Conservation (phyloP, 2,329 filamentous ascomycete species). For the Nemania serpens region DNA sequence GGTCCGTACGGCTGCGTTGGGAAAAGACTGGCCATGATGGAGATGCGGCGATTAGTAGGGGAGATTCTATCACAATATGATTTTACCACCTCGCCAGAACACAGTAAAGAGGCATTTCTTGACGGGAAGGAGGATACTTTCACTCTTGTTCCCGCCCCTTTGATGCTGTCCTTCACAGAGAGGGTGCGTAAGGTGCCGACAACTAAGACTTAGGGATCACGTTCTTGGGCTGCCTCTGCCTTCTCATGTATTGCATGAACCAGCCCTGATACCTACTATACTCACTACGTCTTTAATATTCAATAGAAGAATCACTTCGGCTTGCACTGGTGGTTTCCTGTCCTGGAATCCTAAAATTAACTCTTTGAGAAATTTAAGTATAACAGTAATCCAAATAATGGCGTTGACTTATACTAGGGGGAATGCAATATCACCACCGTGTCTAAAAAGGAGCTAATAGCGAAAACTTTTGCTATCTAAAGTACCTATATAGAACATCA, state of each 20-base stretch:
- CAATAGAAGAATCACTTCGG: not conserved
- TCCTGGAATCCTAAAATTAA: too few relatives aligned
- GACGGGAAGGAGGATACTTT: slow-evolving; percentile 13
- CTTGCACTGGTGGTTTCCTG: too few relatives aligned
- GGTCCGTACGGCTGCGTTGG: slow-evolving; percentile 32
- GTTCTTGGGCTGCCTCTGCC: too few relatives aligned
- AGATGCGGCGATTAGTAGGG: slow-evolving; percentile 4
- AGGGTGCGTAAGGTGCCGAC: not conserved
- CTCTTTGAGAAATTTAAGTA: too few relatives aligned
- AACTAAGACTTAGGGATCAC: not conserved
- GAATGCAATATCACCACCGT: too few relatives aligned
- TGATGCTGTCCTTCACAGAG: slow-evolving; percentile 2
- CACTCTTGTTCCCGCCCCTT: slow-evolving; percentile 2
- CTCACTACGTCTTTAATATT: not conserved
- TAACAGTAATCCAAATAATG: too few relatives aligned
- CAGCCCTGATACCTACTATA: not conserved
- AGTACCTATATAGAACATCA: too few relatives aligned
- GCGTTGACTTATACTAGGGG: too few relatives aligned
- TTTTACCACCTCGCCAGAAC: not conserved
- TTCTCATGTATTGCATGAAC: too few relatives aligned
- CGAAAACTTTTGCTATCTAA: too few relatives aligned
- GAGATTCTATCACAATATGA: slow-evolving; percentile 7
- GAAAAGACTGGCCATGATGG: slow-evolving; percentile 32
- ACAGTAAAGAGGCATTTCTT: not conserved
- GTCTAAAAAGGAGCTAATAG: too few relatives aligned